Base-by-base conservation (phyloP, 495 filamentous ascomycete genomes). In the Pyronema domesticum region DNA sequence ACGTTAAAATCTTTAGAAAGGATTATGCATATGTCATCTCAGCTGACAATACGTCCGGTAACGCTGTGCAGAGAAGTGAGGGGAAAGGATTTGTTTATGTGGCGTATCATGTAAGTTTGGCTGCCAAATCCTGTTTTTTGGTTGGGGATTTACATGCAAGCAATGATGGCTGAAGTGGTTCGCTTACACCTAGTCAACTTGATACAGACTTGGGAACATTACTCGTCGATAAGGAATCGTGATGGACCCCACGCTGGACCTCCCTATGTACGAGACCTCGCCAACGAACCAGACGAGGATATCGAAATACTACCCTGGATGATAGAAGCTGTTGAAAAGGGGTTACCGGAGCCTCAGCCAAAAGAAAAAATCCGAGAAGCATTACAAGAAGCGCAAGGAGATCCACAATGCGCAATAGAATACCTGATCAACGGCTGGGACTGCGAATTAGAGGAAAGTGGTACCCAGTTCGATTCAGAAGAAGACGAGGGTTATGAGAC, bases 211-310 rank as follows among this genome's bases (percentile, higher is more conserved):
- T 86, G 79, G 69, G 78, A 86, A 62, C 83, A 88, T 64, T 88
- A 83, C 64, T 83, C 80, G 3, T 85, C 83, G 0, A 76, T 86
- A 55, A 76, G 81, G 50, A 76, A 79, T 57, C 65, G 77, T 14
- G 61, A 75, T 53, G 80, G 79, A 9, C 75, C 76, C 7, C 77
- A 80, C 63, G 71, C 68, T 18, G 83, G 80, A 17, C 60, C 70
- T 36, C 77, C 79, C 9, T 60, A 66, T 23, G 71, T 79, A 45
- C 0, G n/a, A 39, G 57, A 61, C 42, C 37, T 57, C 15, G 63
- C 69, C 36, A 57, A 64, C 33, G 65, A 64, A 53, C 64, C 75
- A 19, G 69, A 66, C 7, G 64, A 72, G 45, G 65, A 67, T 6
- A 59, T 71, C 1, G 53, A 60, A 52, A 62, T 75, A 14, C 67